Conservation (phyloP, 805 yeast genomes). For the Hanseniaspora jakobsenii region DNA sequence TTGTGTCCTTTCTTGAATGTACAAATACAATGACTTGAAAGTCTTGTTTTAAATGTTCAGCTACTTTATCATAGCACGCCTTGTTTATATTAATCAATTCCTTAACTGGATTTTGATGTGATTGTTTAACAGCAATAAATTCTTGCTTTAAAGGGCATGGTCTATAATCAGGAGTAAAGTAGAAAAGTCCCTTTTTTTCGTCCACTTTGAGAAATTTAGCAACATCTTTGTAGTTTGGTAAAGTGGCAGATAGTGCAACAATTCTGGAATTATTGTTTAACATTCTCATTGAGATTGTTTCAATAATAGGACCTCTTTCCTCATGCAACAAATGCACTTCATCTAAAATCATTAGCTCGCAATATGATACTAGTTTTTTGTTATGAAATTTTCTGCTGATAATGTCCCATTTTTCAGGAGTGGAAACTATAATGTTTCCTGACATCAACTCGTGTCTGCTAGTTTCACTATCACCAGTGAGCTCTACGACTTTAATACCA, state of each 20-base stretch:
- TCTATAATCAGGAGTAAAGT: constrained; percentile 69
- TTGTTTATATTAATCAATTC: constrained; percentile 75
- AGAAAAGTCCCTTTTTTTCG: constrained; percentile 53
- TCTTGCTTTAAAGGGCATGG: constrained; percentile 90
- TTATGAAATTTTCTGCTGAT: constrained; percentile 74
- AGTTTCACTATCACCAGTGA: constrained; percentile 80
- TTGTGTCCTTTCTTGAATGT: constrained; percentile 87
- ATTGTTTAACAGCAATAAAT: constrained; percentile 66
- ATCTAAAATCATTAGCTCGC: constrained; percentile 67
- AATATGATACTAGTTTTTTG: constrained; percentile 49
- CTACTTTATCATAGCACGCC: constrained; percentile 71
- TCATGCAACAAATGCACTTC: constrained; percentile 90
- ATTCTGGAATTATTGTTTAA: constrained; percentile 46
- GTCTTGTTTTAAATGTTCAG: constrained; percentile 38
- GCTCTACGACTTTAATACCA: constrained; percentile 66
- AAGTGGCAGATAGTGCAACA: constrained; percentile 83
- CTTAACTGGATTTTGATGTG: constrained; percentile 41
- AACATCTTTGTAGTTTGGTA: constrained; percentile 81
- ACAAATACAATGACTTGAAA: constrained; percentile 83
- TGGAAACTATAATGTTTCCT: constrained; percentile 77
- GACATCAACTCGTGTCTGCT: constrained; percentile 62
- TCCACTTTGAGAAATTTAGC: constrained; percentile 67
- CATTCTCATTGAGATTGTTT: constrained; percentile 71
- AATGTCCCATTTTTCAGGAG: constrained; percentile 97
- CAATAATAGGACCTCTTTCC: constrained; percentile 89